Base-by-base conservation (phyloP, 1,139 yeast genomes). In the Pneumocystis murina region DNA sequence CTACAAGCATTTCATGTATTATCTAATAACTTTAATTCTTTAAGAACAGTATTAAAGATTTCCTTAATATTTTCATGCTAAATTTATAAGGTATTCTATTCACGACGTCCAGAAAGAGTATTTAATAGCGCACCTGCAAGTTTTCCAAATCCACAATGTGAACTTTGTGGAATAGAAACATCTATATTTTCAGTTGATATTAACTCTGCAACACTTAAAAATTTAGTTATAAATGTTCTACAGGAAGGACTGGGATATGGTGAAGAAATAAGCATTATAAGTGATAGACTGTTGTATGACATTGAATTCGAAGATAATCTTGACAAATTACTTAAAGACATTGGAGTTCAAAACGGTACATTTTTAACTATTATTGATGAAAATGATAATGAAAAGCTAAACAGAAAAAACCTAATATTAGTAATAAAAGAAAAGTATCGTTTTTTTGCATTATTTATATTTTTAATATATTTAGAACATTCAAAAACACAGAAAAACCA, bases 271-370 rank as follows among this genome's bases (percentile, higher is more conserved):
- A 78, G 87, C 5, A 77, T 92, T 0, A 81, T 87, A 55, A 78
- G 84, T 30, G 82, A 84, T 43, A 81, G 80, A 67, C 78, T 92
- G 66, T 75, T 94, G 12, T 89, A 88, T 70, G 98, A 94, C 74
- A 79, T 79, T 62, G 99, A 94, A 71, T 89, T 88, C 73, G 96
- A 89, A 63, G 97, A 91, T 71, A 85, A 91, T 70, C 70, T 79
- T 10, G 77, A 76, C 0, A 78, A 76, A 59, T 73, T 78, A 0
- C 74, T 92, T 30, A 66, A 69, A 0, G 82, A 82, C 1, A 74
- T 92, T 30, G 86, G 85, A 5, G 76, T 91, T 40, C 70, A 69
- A 8, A 76, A 78, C 60, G 92, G 91, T 4, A 80, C 83, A 30
- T 77, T 84, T 40, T 62, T 92, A 16, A 80, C 87, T 1, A 79